Evolutionary conservation across 345 rosid species (phyloP).

Genomic region (Pugionium cornutum): DNA sequence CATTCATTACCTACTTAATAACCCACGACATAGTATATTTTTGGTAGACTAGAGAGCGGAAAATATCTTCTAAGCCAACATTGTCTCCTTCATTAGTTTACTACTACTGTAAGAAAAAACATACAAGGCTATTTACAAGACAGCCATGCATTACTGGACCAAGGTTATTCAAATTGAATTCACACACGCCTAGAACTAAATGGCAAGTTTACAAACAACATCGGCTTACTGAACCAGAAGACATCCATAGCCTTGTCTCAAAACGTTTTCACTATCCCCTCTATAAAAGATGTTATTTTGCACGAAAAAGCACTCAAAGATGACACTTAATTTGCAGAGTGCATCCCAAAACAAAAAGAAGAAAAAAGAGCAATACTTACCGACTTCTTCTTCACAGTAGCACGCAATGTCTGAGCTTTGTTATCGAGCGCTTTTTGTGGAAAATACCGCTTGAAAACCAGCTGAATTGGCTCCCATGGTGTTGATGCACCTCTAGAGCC

Average conservation of each 20-base stretch:
- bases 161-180: background rate
- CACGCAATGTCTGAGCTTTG: constrained; percentile 44
- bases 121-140: constrained; percentile 15
- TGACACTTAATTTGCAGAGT: background rate
- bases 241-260: constrained; percentile 4
- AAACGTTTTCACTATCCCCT: constrained; percentile 2
- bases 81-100: background rate
- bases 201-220: constrained; percentile 20
- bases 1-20: background rate
- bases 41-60: background rate
- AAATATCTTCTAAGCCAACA: constrained; percentile 3
- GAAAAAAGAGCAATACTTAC: constrained; percentile 49
- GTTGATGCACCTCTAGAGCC: constrained; percentile 41
- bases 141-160: constrained; percentile 10
- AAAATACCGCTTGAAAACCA: constrained; percentile 55
- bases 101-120: constrained; percentile 15
- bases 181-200: constrained; percentile 16
- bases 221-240: background rate
- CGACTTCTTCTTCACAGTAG: constrained; percentile 62
- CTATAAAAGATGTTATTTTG: constrained; percentile 22
- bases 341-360: background rate
- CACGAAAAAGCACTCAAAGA: constrained; percentile 3
- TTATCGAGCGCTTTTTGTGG: constrained; percentile 36
- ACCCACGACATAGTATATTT: background rate
- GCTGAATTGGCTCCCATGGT: constrained; percentile 72